A percentile compares a stretch with the other conserved stretches of the same genome.
Conservation (phyloP, 768 basidiomycete genomes). For the Russula compacta region DNA sequence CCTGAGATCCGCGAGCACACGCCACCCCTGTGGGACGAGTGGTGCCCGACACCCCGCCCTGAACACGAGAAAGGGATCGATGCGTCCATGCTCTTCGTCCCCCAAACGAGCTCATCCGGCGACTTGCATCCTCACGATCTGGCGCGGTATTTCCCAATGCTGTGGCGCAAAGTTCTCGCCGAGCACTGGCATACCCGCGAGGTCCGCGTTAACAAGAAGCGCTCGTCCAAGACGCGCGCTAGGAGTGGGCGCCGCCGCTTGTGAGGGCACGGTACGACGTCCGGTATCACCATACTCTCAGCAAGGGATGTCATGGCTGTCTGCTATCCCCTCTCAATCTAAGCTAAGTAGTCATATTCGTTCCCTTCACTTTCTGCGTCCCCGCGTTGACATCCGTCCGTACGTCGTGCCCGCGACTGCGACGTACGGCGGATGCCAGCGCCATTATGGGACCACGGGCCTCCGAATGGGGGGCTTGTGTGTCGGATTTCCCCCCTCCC, state of each 20-base stretch:
- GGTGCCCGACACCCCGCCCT: conserved; percentile 1
- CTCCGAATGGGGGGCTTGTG: conserved; percentile 5
- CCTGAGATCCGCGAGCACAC: neutral
- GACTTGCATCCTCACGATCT: neutral
- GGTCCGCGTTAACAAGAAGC: conserved; percentile 1
- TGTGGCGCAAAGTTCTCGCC: neutral
- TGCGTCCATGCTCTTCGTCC: neutral
- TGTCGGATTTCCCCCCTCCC: neutral
- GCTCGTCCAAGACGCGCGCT: neutral
- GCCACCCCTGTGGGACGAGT: conserved; percentile 7
- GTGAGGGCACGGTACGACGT: neutral
- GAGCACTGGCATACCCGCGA: neutral
- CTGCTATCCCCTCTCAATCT: neutral
- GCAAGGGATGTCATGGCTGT: neutral
- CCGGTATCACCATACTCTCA: neutral
- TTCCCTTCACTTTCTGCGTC: neutral
- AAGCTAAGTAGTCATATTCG: conserved; percentile 4
- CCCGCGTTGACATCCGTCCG: conserved; percentile 1
- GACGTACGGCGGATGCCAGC: conserved; percentile 1
- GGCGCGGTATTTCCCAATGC: neutral
- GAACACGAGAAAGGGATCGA: neutral
- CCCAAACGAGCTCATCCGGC: neutral
- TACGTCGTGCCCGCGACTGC: conserved; percentile 12
- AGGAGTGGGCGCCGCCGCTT: neutral
- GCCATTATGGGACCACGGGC: conserved; percentile 4